Conservation (phyloP, 176 grass and related monocot genomes). For the Juncus effusus region DNA sequence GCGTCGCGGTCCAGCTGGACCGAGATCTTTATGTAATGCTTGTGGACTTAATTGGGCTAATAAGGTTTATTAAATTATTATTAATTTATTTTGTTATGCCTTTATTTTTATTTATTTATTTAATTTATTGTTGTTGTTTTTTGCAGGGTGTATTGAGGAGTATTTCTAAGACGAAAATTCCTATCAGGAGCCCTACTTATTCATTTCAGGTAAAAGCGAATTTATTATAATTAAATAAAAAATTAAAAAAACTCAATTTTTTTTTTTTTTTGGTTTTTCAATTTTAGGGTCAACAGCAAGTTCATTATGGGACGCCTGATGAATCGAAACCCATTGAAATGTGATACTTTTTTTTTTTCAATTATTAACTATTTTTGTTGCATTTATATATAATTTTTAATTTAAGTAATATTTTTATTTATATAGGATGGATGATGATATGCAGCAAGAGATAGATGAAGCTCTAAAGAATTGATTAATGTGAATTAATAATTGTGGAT, state of each 20-base stretch:
- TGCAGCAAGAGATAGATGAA: constrained; percentile 23
- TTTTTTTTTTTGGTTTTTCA: not conserved
- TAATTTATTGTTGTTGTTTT: no score
- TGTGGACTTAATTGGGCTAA: constrained; percentile 97
- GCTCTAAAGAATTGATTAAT: constrained; percentile 7
- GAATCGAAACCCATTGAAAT: no score
- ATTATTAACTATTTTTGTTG: no score
- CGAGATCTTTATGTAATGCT: constrained; percentile 90
- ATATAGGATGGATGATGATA: not conserved
- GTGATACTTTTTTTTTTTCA: no score
- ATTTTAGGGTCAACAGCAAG: no score
- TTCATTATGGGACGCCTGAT: no score
- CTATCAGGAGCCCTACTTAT: no score
- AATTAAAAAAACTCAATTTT: not conserved
- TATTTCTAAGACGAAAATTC: no score
- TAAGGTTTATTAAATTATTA: constrained; percentile 37
- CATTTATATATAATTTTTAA: no score
- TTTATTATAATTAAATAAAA: not conserved
- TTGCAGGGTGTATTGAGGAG: no score
- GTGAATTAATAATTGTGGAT: not conserved
- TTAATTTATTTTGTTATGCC: constrained; percentile 5
- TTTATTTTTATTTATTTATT: not conserved
- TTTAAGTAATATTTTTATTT: no score
- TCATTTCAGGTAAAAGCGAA: no score
- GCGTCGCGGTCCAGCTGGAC: constrained; percentile 90